phyloP scores from a whole-genome alignment of 2,329 filamentous ascomycete genomes.

The Beauveria caledonica region DNA sequence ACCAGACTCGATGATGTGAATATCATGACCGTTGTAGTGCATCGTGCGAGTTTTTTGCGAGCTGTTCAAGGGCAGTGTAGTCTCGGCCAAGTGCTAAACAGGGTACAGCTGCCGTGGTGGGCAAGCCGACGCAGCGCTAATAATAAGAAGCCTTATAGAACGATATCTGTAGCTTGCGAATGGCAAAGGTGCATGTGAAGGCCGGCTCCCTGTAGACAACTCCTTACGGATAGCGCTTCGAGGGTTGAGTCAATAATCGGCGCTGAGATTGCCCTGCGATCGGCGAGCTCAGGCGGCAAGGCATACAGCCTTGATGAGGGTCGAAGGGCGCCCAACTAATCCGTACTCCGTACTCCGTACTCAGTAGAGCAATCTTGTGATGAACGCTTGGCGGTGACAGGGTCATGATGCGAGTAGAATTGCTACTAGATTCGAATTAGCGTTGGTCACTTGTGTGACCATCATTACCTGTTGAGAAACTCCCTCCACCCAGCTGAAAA shows the following conservation, averaged over 20 bases:
- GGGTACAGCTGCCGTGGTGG: background rate
- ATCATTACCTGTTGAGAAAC: no score
- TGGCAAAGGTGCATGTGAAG: background rate
- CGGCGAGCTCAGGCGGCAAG: background rate
- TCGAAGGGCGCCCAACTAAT: background rate
- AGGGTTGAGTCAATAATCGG: background rate
- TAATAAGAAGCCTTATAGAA: background rate
- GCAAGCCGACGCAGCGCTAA: background rate
- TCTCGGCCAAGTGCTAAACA: background rate
- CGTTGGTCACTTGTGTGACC: no score
- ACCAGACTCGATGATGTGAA: constrained; percentile 9
- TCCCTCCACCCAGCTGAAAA: constrained; percentile 1
- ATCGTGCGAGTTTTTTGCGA: background rate
- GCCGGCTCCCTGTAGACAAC: background rate
- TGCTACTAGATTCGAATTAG: constrained; percentile 3
- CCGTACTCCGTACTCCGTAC: no score
- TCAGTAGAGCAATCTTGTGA: background rate
- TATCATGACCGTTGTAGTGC: background rate
- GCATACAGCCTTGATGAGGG: background rate
- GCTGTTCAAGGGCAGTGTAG: background rate
- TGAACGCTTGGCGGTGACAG: background rate
- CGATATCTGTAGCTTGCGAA: background rate
- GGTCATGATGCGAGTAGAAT: background rate
- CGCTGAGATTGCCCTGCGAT: background rate
- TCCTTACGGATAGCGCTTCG: background rate